Base-by-base conservation (phyloP, 495 filamentous ascomycete species). In the Tuber microsphaerosporum region DNA sequence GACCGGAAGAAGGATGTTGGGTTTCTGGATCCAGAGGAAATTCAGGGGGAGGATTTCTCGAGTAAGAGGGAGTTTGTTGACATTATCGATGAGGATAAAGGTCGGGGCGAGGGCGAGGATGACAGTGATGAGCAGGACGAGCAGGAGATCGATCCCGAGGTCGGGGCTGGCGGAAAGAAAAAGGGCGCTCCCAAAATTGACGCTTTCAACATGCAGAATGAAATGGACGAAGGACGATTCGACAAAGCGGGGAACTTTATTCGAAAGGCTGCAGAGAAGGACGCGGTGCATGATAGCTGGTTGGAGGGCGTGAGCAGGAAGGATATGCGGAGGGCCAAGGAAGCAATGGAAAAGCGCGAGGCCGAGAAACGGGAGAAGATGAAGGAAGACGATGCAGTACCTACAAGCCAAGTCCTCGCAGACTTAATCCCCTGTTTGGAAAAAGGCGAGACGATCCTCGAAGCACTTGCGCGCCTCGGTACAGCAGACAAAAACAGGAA, bases 161-260 rank as follows among this genome's bases (percentile, higher is more conserved):
- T 99, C 44, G 96, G 96, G 2, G 90, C 92, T 4, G 96, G 95
- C 10, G 90, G 90, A 1, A 91, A 94, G 79, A 98, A 97, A 84
- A 94, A 92, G 82, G 93, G 97, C 83, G 96, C 96, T 22, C 95
- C 95, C n/a, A 91, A 95, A 80, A 87, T 98, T 41, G 95, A 97
- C 84, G 95, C 94, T 0, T 99, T 99, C 87, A 97, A 99, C 81
- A 94, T 99, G 89, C 89, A 88, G 71, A 85, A 87, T 8, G 95
- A 99, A 84, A 90, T 94, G 81, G 96, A 99, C 83, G 95, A 98
- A 81, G 95, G 95, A 0, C 86, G 89, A 19, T 98, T 97, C 80
- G 95, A 99, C 82, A 92, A 92, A 73, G 85, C 89, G 22, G 95
- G 95, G 4, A 98, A 97, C 82, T 99, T 87, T 83, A 89, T 99